A percentile compares a stretch with the other conserved stretches of the same genome.
These are phyloP conservation scores for Paspalum vaginatum DNA, from an alignment of 176 grass and related monocot species.

Conservation along the genomic window DNA sequence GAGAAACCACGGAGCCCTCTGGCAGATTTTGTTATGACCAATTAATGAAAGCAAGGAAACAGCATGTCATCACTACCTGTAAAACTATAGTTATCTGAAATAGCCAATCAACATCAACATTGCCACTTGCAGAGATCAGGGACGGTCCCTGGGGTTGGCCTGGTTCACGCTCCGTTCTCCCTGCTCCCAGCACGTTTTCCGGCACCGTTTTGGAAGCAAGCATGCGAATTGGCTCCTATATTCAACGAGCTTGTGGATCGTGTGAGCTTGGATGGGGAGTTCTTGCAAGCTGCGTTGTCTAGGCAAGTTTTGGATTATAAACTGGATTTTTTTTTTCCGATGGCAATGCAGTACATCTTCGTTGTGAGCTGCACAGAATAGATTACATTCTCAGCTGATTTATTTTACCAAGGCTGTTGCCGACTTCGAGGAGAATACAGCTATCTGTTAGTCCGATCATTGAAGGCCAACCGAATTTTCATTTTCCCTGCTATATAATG, in stretches of 20 bases:
- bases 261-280: conserved; percentile 84
- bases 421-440: not conserved
- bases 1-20: not conserved
- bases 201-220: conserved; percentile 63
- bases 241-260: conserved; percentile 95
- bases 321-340: not conserved
- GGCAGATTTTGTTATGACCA: not conserved
- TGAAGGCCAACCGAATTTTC: not conserved
- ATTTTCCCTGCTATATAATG: not conserved
- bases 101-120: conserved; percentile 8
- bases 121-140: conserved; percentile 72
- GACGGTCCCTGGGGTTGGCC: conserved; percentile 75
- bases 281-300: conserved; percentile 83
- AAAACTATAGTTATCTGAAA: conserved; percentile 16
- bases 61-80: not conserved
- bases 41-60: not conserved
- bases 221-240: conserved; percentile 76
- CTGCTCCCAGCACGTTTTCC: conserved; percentile 65
- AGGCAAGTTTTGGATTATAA: conserved; percentile 46
- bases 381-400: not conserved
- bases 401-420: not conserved
- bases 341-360: not conserved
- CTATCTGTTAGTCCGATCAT: not conserved
- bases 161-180: conserved; percentile 85
- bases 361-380: not conserved